Evolutionary conservation across 1,139 yeast species (phyloP), one percentile per base, ranked within the genome.

Genomic region (Torulaspora globosa): DNA sequence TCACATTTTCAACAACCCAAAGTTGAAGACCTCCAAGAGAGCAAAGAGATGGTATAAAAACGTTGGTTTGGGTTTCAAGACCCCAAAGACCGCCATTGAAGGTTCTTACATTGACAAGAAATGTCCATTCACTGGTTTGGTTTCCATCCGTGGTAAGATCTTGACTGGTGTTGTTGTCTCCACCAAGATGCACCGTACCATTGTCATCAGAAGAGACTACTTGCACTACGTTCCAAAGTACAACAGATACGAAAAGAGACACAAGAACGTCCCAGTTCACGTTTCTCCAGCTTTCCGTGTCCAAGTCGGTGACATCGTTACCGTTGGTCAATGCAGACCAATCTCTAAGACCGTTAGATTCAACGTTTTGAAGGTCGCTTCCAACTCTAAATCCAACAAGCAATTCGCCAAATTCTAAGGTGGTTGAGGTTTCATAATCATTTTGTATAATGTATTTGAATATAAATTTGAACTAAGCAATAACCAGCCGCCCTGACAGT

Each of bases 161-260:
- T 85, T 94, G 75, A 84, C 97, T 67, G 94, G 94, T 81, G 86
- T 95, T 72, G 99, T 94, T 77, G 96, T 92, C 64, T 92, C 98
- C 70, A 90, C 98, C 84, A 94, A 94, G 84, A 94, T 92, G 98
- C 98, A 92, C 95, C 94, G 99, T 84, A 94, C 99, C 71, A 85
- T 94, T 78, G 85, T 94, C 75, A 85, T 94, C 80, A 90, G 98
- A 85, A 92, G 99, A 82, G 98, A 92, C 73, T 94, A 94, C 94
- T 88, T 94, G 76, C 99, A 94, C 82, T 94, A 88, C 80, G 85
- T 92, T 75, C 96, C 97, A 76, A 92, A 94, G 86, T 92, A 92
- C 83, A 92, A 90, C 95, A 90, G 99, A 86, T 92, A 89, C 85
- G 99, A 92, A 82, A 92, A 92, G 88, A 90, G 99, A 82, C 99